Evolutionary conservation across 2,329 filamentous ascomycete genomes (phyloP).

Genomic region (Cladophialophora bantiana): DNA sequence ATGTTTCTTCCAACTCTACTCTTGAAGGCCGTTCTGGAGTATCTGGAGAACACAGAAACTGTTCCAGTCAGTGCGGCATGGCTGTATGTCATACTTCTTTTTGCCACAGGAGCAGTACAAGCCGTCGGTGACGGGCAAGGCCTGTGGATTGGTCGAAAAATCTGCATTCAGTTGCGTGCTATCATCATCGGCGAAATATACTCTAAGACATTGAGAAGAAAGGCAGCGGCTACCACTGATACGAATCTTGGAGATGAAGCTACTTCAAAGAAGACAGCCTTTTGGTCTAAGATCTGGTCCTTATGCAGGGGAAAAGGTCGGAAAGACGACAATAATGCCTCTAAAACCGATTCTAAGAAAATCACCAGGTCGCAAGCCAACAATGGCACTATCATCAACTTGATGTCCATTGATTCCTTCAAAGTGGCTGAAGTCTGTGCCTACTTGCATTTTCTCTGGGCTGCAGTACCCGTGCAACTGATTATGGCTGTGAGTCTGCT

Average conservation of each 20-base stretch:
- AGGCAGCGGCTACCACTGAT: conserved; percentile 80
- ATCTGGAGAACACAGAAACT: conserved; percentile 80
- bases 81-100: conserved; percentile 92
- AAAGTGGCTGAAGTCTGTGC: conserved; percentile 95
- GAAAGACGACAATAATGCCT: conserved; percentile 39
- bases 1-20: conserved; percentile 92
- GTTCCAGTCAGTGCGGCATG: conserved; percentile 88
- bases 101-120: conserved; percentile 79
- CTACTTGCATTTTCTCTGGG: conserved; percentile 95
- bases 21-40: conserved; percentile 88
- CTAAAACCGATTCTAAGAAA: conserved; percentile 39
- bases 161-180: conserved; percentile 89
- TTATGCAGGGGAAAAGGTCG: conserved; percentile 62
- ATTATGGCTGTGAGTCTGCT: conserved; percentile 80
- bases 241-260: conserved; percentile 70
- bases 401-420: conserved; percentile 99
- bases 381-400: conserved; percentile 96
- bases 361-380: conserved; percentile 78
- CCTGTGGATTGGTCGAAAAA: conserved; percentile 90
- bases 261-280: conserved; percentile 42
- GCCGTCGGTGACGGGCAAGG: conserved; percentile 85
- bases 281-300: conserved; percentile 56
- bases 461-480: conserved; percentile 87
- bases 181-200: conserved; percentile 98
- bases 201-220: conserved; percentile 89